Evolutionary conservation across 768 basidiomycete species (phyloP).

Genomic region (Obba rivulosa): DNA sequence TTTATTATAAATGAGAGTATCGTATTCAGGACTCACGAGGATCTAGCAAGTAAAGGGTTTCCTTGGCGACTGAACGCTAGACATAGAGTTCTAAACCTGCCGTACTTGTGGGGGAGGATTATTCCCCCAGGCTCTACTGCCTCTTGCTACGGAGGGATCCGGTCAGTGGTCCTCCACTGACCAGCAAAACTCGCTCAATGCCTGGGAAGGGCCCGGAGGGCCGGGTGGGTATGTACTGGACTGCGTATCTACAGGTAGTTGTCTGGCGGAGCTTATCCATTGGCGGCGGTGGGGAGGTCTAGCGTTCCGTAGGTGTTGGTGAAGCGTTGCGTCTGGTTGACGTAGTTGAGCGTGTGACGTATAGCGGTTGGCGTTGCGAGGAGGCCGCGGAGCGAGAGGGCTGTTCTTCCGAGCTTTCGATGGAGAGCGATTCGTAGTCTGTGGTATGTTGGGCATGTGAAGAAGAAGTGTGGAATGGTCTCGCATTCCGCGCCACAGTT

Average conservation of each 20-base stretch:
- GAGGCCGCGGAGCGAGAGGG: neutral
- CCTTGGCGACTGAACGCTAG: neutral
- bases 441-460: conserved; percentile 10
- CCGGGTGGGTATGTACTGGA: neutral
- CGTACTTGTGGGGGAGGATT: neutral
- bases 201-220: neutral
- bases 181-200: neutral
- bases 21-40: neutral
- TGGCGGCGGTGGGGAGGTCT: too few relatives aligned
- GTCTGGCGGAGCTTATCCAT: neutral
- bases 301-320: too few relatives aligned
- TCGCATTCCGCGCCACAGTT: conserved; percentile 3
- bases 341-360: too few relatives aligned
- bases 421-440: neutral
- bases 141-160: conserved; percentile 7
- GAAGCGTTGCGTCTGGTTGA: too few relatives aligned
- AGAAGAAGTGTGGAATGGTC: conserved; percentile 15
- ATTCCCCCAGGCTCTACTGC: neutral
- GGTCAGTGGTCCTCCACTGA: neutral
- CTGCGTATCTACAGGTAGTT: neutral
- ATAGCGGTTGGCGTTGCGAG: conserved; percentile 5
- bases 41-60: neutral
- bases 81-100: conserved; percentile 3
- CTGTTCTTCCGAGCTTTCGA: neutral
- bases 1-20: too few relatives aligned